These are phyloP conservation scores for Xerocomellus intermedius DNA, from an alignment of 768 basidiomycete genomes.

Conservation along the genomic window DNA sequence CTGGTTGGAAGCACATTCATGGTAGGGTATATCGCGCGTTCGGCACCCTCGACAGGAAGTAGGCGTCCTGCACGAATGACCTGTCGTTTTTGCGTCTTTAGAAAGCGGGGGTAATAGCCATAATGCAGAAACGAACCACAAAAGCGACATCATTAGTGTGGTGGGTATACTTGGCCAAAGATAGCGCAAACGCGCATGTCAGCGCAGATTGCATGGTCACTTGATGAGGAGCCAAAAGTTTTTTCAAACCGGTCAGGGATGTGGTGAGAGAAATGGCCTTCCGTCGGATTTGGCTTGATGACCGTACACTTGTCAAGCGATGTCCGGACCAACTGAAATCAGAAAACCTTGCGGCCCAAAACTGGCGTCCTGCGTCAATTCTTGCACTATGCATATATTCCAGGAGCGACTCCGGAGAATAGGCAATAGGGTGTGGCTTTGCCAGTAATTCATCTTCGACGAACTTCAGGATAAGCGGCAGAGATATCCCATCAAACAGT, in stretches of 20 bases:
- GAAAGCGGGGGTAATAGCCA: not conserved
- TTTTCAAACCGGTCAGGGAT: conserved; percentile 20
- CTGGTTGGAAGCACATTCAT: conserved; percentile 31
- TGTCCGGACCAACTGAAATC: conserved; percentile 20
- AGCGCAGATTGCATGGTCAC: conserved; percentile 34
- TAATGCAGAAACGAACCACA: conserved; percentile 25
- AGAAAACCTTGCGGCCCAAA: conserved; percentile 26
- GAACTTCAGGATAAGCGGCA: conserved; percentile 28
- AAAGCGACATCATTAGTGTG: conserved; percentile 30
- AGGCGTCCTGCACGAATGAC: conserved; percentile 33
- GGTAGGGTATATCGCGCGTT: conserved; percentile 24
- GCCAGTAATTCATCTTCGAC: conserved; percentile 23
- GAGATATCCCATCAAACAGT: conserved; percentile 33
- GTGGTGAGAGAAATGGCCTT: conserved; percentile 10
- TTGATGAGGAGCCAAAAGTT: conserved; percentile 19
- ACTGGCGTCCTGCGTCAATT: conserved; percentile 12
- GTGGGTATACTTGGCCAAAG: conserved; percentile 25
- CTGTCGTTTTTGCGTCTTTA: conserved; percentile 14
- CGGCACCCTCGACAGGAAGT: conserved; percentile 25
- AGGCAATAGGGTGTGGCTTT: conserved; percentile 6
- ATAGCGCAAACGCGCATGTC: conserved; percentile 28
- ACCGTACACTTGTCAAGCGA: conserved; percentile 1
- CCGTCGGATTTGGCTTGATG: conserved; percentile 9
- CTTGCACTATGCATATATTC: conserved; percentile 22
- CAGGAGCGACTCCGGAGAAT: conserved; percentile 19